phyloP scores from a whole-genome alignment of 1,284 basidiomycete species.

The Sanghuangporus sanghuang region DNA sequence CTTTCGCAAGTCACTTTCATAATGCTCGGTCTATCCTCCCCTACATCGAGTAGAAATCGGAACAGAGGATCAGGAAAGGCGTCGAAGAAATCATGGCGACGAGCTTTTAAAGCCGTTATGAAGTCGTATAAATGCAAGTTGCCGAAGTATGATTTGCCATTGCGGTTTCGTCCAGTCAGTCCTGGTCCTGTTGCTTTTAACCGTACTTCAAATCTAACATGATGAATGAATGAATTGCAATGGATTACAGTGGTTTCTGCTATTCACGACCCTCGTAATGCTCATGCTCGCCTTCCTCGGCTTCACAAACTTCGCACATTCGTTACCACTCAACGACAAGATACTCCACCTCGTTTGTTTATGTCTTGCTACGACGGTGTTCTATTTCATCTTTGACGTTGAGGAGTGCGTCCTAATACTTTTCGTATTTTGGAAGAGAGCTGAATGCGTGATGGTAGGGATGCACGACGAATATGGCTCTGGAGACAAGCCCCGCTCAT shows the following conservation, averaged over 20 bases:
- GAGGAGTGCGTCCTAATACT: slow-evolving; percentile 58
- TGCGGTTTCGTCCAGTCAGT: slow-evolving; percentile 68
- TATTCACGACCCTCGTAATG: slow-evolving; percentile 63
- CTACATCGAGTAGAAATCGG: not conserved
- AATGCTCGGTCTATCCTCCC: slow-evolving; percentile 7
- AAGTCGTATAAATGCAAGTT: slow-evolving; percentile 49
- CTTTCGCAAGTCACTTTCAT: not conserved
- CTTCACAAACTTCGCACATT: slow-evolving; percentile 61
- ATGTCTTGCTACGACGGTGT: slow-evolving; percentile 69
- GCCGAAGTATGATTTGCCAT: slow-evolving; percentile 63
- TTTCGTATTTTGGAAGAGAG: not conserved
- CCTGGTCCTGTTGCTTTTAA: slow-evolving; percentile 6
- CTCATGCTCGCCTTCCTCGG: slow-evolving; percentile 64
- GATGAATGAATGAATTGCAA: not conserved
- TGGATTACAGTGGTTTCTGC: slow-evolving; percentile 60
- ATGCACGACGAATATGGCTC: slow-evolving; percentile 72
- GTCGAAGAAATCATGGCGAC: slow-evolving; percentile 27
- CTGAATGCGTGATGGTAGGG: slow-evolving; percentile 34
- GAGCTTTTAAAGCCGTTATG: slow-evolving; percentile 45
- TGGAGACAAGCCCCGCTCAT: slow-evolving; percentile 78
- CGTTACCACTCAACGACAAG: slow-evolving; percentile 77
- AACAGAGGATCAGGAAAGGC: not conserved
- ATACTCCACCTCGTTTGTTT: slow-evolving; percentile 82
- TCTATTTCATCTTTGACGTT: slow-evolving; percentile 85
- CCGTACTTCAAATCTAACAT: not conserved